Evolutionary conservation across 2,329 filamentous ascomycete species (phyloP), one percentile per base, ranked within the genome.

Genomic region (Fusarium napiforme): DNA sequence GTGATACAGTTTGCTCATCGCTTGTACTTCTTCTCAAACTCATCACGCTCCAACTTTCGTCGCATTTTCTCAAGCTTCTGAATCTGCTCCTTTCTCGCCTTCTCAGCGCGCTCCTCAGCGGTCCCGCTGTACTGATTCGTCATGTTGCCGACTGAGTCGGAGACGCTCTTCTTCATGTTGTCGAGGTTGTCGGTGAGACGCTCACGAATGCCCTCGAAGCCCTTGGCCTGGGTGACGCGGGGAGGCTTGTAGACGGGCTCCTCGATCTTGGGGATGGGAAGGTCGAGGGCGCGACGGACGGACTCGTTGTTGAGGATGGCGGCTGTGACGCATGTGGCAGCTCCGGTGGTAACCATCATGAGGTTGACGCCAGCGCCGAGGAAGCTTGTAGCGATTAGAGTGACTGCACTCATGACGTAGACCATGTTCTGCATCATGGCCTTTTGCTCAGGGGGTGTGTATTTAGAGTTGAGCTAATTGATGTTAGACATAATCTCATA

Each of bases 361-460:
- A 84, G 83, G 71, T 88, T 87, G 57, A 88, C 79, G 59, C 80
- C 85, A 43, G 85, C 82, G 23, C 85, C 85, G 63, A 88, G 79
- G 81, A 84, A 87, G 49, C 81, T 81, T 11, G 86, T 87, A 47
- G 81, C 80, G 53, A 86, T 37, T 78, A 87, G 82, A 58, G 85
- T 83, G 56, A 86, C 68, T 60, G 81, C 82, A 26, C 84, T 84
- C 49, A 87, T 78, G n/a, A 84, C 73, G 70, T 80, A 84, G 69
- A 80, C 79, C 81, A 87, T 83, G 56, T 81, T 78, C 77, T 84
- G 84, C 72, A 81, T 77, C 71, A 85, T 82, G 32, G 78, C 78
- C 46, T 78, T 74, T 67, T 83, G 80, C 55, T 78, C 68, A 15
- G 80, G 67, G 37, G 81, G 79, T 11, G 75, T 74, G 66, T 82